phyloP scores from a whole-genome alignment of 176 grass and related monocot genomes.

The Chloris gayana region DNA sequence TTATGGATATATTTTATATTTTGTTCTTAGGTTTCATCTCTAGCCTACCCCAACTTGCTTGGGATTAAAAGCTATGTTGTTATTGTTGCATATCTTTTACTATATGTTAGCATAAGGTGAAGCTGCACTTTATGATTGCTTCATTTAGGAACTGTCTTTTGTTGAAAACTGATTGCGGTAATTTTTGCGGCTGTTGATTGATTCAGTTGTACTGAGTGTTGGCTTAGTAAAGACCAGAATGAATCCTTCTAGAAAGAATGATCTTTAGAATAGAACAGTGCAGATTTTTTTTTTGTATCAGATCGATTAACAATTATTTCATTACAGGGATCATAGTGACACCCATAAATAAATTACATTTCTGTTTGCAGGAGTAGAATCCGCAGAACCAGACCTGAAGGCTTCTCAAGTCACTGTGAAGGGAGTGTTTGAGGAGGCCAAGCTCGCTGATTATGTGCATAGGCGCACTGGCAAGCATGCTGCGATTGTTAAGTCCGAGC shows the following conservation, averaged over 20 bases:
- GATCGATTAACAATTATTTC: background rate
- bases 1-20: constrained; percentile 23
- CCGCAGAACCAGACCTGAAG: constrained; percentile 71
- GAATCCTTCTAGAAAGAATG: background rate
- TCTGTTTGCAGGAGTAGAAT: constrained; percentile 57
- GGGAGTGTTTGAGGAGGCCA: constrained; percentile 61
- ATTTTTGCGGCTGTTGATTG: background rate
- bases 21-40: no score
- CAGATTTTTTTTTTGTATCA: background rate
- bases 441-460: constrained; percentile 65
- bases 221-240: background rate
- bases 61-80: background rate
- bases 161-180: background rate
- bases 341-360: background rate
- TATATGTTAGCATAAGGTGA: background rate
- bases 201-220: constrained; percentile 1
- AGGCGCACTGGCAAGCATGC: constrained; percentile 71
- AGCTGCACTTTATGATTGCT: background rate
- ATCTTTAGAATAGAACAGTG: background rate
- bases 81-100: constrained; percentile 16
- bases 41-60: background rate
- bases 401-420: constrained; percentile 71
- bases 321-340: background rate
- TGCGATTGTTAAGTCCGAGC: constrained; percentile 60
- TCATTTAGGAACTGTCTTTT: background rate